Evolutionary conservation across 257 asterid species (phyloP), one percentile per base, ranked within the genome.

Genomic region (Handroanthus guayacan): DNA sequence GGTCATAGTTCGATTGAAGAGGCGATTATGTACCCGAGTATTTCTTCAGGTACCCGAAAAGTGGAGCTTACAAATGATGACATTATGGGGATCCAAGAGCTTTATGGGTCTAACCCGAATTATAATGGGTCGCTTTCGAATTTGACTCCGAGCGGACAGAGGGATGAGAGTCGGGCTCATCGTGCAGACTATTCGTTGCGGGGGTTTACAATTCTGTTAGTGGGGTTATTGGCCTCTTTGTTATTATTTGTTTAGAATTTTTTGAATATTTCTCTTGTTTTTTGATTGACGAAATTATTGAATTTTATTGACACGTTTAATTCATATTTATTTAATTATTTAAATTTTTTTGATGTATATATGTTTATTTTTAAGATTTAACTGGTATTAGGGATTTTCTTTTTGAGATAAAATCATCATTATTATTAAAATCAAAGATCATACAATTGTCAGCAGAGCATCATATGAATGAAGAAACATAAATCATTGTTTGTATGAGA

Each of bases 81-180:
- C 47, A 71, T 90, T 1, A 12, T 36, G 55, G 98, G 97, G 70
- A 75, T 90, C 78, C 97, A 94, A 52, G 87, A 75, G 37, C 69
- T 94, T 1, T 92, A 92, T 66, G 98, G 97, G 90, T 77, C 97
- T 0, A 94, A 92, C 86, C 97, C 96, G 76, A 86, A 88, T 48
- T 84, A 71, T n/a, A 83, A 82, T 14, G 91, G 89, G 71, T 71
- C 97, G 66, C 14, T 16, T 3, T 47, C 87, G 50, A 45, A 4
- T 25, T 75, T 78, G 60, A 81, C 84, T 8, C 87, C 89, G 11
- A 77, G 77, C 3, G 79, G 82, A 36, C 73, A 80, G 61, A 79
- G 81, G 25, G 96, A 90, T 36, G 79, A 67, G 0, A 78, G 80
- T 48, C 87, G 88, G 85, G 83, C 82, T 64, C 58, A 9, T 3